These are phyloP conservation scores for Blastobotrys aristatus DNA, from an alignment of 1,139 yeast genomes.

Conservation along the genomic window DNA sequence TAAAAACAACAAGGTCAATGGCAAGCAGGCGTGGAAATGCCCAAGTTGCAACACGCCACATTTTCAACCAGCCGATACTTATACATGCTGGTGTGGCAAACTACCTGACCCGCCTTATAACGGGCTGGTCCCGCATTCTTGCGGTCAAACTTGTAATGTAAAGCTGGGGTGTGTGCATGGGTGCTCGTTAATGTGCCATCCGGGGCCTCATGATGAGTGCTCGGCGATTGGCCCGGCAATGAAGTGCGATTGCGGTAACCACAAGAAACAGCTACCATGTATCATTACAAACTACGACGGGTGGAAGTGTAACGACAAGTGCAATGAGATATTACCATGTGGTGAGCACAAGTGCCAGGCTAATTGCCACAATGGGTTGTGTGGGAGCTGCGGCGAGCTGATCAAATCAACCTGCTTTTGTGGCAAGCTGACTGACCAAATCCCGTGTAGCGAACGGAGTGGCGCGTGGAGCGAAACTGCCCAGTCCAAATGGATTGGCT, in stretches of 20 bases:
- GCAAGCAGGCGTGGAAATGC: slow-evolving; percentile 68
- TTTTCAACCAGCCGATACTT: slow-evolving; percentile 50
- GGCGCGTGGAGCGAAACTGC: slow-evolving; percentile 22
- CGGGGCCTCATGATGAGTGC: slow-evolving; percentile 84
- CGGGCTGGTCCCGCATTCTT: slow-evolving; percentile 69
- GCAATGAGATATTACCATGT: slow-evolving; percentile 61
- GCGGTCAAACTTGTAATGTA: slow-evolving; percentile 76
- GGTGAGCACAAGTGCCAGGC: slow-evolving; percentile 62
- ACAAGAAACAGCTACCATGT: slow-evolving; percentile 64
- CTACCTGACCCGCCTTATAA: slow-evolving; percentile 60
- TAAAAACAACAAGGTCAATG: slow-evolving; percentile 14
- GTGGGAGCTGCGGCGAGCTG: slow-evolving; percentile 61
- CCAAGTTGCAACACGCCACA: slow-evolving; percentile 72
- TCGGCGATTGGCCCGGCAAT: slow-evolving; percentile 69
- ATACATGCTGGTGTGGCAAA: slow-evolving; percentile 91
- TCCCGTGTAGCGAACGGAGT: slow-evolving; percentile 24
- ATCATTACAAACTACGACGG: slow-evolving; percentile 66
- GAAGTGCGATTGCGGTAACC: slow-evolving; percentile 72
- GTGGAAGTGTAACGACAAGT: slow-evolving; percentile 62
- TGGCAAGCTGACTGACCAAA: slow-evolving; percentile 41
- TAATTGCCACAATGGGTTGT: slow-evolving; percentile 67
- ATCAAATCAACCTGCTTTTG: slow-evolving; percentile 62
- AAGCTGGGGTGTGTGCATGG: slow-evolving; percentile 53
- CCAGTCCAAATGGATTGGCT: slow-evolving; percentile 53
- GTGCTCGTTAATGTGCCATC: slow-evolving; percentile 76